Evolutionary conservation across 1,284 basidiomycete species (phyloP), one percentile per base, ranked within the genome.

Genomic region (Ceratobasidium sp.): DNA sequence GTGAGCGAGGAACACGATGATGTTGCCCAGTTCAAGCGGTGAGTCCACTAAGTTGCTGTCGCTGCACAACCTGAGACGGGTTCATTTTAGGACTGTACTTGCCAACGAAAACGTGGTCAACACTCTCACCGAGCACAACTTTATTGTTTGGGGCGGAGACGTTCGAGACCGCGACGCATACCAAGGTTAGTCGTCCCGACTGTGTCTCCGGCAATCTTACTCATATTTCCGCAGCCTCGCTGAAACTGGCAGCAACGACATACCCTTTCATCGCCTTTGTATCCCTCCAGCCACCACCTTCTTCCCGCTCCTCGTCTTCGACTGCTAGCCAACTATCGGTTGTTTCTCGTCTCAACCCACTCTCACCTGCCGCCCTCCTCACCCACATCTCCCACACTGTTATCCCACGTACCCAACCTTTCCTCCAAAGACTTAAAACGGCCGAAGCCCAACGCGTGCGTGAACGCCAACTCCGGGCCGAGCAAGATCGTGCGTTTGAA

Each of bases 221-320:
- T 46, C 49, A 46, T 53, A 78, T 12, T 49, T 39, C 55, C 56
- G 33, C 83, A 95, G 96, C 95, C 7, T 87, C 95, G 0, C 92
- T 95, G 82, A 96, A 97, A 81, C 87, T 98, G 0, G 92, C 95
- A 82, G 92, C 93, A 0, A 97, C 95, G 1, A 96, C 96, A 0
- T 98, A 94, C 82, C 97, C 97, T 0, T 97, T 97, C 80, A 89
- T 99, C 67, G 94, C 95, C 0, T 99, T 98, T 84, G 86, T 97
- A 66, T 93, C 95, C 0, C 89, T 97, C 49, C 95, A 98, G 82
- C 93, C 96, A 6, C 88, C 92, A 49, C 81, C 82, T 6, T 61
- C 82, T 1, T 80, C 85, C 0, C 84, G 86, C 39, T 84, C 89
- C 26, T 84, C 90, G 0, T 84, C 87, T 0, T 84, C 87, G 18